These are phyloP conservation scores for Aspergillus quadrilineatus DNA, from an alignment of 2,329 filamentous ascomycete species.

Conservation along the genomic window DNA sequence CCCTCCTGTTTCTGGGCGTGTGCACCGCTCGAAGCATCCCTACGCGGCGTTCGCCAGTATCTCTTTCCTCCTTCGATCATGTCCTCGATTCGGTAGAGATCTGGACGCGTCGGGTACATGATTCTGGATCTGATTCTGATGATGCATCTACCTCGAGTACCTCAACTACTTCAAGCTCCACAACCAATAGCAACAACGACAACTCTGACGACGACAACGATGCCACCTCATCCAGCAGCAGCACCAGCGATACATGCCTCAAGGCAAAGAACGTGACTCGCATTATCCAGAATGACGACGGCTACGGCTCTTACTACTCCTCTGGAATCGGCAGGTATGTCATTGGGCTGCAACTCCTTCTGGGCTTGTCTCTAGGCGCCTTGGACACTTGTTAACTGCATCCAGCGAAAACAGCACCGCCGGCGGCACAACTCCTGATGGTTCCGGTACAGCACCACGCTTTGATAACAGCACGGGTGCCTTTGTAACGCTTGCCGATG, in stretches of 20 bases:
- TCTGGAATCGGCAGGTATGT: constrained; percentile 1
- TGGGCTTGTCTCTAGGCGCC: not conserved
- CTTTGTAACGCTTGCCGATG: not conserved
- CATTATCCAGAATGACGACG: not conserved
- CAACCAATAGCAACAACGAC: too few species aligned
- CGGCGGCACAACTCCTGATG: constrained; percentile 6
- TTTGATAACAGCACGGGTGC: constrained; percentile 10
- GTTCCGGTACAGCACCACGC: constrained; percentile 5
- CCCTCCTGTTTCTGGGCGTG: not conserved
- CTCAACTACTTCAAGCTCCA: not conserved
- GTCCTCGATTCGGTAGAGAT: not conserved
- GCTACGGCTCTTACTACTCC: constrained; percentile 2
- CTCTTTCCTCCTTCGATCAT: not conserved
- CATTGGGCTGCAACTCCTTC: not conserved
- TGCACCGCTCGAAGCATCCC: not conserved
- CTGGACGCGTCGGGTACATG: not conserved
- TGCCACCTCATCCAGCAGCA: not conserved
- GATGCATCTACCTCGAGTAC: not conserved
- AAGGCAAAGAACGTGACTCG: not conserved
- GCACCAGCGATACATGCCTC: not conserved
- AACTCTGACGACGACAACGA: not conserved
- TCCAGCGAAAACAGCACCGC: constrained; percentile 3
- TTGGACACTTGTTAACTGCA: too few species aligned
- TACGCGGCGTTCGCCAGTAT: not conserved
- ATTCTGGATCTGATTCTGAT: not conserved